Base-by-base conservation (phyloP, 2,329 filamentous ascomycete genomes). In the Mollisiaceae sp. region DNA sequence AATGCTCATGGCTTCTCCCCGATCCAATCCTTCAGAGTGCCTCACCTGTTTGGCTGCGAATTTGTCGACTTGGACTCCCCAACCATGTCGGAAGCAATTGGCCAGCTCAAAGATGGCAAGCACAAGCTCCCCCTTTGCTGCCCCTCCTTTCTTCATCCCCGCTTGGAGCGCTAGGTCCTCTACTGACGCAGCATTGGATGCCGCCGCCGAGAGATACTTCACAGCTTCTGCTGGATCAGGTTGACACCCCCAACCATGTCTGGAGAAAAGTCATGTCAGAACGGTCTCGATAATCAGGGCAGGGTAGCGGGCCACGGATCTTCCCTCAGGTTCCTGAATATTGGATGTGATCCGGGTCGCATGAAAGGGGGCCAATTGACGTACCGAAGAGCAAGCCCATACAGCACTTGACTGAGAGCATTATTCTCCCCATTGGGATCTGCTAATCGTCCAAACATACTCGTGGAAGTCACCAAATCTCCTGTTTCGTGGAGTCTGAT, bases 91-190 rank as follows among this genome's bases (percentile, higher is more conserved):
- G 82, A 97, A 98, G 80, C 88, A 94, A 78, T 95, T 95, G 63
- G 90, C 92, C 74, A 99, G 82, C 82, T 99, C 95, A 75, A 95
- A 98, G 70, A 99, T 98, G 67, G 95, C 94, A 67, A 99, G 87
- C 20, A 98, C 92, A 61, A 99, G 85, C 82, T 99, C 95, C 66
- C 95, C 95, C 80, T 98, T 99, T 54, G 94, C 94, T 15, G 92
- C 90, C 67, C 95, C 95, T 60, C 95, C 95, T 79, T 95, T 97
- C 79, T 93, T 95, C 79, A 96, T 87, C 18, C 94, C 95, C 9
- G 94, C 91, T 71, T 90, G 84, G 24, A 98, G 86, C 36, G 95
- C 95, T 73, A 93, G 83, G 61, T 91, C 86, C 81, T 99, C 95
- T 63, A 99, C 88, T 50, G 88, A 85, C 27, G 94, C 95, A 27